Evolutionary conservation across 768 basidiomycete species (phyloP).

Genomic region (Trametopsis cervina): DNA sequence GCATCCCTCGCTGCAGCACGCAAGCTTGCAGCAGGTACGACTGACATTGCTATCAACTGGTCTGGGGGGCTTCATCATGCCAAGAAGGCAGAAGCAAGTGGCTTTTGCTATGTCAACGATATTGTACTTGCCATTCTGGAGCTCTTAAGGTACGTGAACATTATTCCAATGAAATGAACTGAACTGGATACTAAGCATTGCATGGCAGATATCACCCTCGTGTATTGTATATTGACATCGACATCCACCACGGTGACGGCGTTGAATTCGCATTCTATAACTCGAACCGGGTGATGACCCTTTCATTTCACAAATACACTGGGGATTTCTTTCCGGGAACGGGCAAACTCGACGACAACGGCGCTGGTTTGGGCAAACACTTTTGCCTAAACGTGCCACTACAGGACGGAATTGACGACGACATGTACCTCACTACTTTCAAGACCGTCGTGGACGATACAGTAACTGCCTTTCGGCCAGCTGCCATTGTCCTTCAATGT

Average conservation of each 20-base stretch:
- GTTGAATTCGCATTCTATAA: conserved; percentile 98
- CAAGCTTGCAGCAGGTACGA: conserved; percentile 74
- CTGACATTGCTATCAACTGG: conserved; percentile 99
- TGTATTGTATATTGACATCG: conserved; percentile 97
- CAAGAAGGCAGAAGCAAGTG: conserved; percentile 95
- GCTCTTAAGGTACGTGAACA: conserved; percentile 42
- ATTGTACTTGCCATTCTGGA: conserved; percentile 94
- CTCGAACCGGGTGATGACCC: conserved; percentile 96
- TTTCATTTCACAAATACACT: conserved; percentile 98
- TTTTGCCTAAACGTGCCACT: conserved; percentile 94
- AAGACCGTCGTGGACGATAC: conserved; percentile 95
- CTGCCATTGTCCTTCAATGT: conserved; percentile 91
- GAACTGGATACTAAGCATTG: conserved; percentile 1
- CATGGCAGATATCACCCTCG: conserved; percentile 75
- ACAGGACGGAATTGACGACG: conserved; percentile 94
- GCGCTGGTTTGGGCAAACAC: conserved; percentile 82
- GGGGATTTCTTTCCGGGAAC: conserved; percentile 99
- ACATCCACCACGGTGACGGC: conserved; percentile 98
- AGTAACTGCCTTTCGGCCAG: conserved; percentile 81
- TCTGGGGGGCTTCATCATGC: conserved; percentile 98
- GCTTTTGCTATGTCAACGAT: conserved; percentile 98
- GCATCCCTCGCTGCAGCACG: conserved; percentile 87
- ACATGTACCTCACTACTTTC: conserved; percentile 93
- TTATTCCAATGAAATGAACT: not conserved
- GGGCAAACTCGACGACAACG: conserved; percentile 91